phyloP scores from a whole-genome alignment of 2,329 filamentous ascomycete genomes.

The Trichoderma brevicompactum region DNA sequence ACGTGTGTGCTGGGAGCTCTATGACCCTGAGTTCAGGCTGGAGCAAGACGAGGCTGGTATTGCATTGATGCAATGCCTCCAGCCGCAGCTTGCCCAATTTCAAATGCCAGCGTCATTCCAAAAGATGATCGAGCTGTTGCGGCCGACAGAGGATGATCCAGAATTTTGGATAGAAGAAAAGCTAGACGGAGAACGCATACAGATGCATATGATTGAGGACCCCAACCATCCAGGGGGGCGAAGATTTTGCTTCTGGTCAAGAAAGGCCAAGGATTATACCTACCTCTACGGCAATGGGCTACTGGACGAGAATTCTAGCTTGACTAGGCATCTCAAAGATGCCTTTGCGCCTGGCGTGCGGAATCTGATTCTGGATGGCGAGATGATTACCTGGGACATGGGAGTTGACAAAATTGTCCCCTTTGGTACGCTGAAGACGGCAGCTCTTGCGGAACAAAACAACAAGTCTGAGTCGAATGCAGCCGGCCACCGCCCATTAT shows the following conservation, averaged over 20 bases:
- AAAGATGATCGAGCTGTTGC: constrained; percentile 73
- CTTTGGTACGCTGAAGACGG: constrained; percentile 93
- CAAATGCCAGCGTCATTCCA: constrained; percentile 79
- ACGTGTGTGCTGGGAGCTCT: constrained; percentile 92
- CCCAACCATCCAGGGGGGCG: constrained; percentile 68
- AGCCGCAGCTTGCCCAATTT: constrained; percentile 92
- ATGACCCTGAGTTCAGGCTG: constrained; percentile 72
- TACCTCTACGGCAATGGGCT: constrained; percentile 86
- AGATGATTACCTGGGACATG: constrained; percentile 99
- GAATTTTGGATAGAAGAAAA: constrained; percentile 99
- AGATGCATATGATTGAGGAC: constrained; percentile 87
- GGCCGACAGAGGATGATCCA: constrained; percentile 68
- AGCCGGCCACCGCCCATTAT: constrained; percentile 67
- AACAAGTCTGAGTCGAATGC: constrained; percentile 59
- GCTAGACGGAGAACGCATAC: constrained; percentile 94
- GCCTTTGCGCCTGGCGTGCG: constrained; percentile 79
- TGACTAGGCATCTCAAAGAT: constrained; percentile 78
- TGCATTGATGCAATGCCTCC: constrained; percentile 89
- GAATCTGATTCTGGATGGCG: constrained; percentile 90
- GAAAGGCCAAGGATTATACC: constrained; percentile 95
- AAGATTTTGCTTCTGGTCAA: constrained; percentile 86
- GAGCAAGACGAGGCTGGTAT: constrained; percentile 77
- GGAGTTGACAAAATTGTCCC: constrained; percentile 80
- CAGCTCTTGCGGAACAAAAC: constrained; percentile 77
- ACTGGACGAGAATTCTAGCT: constrained; percentile 71